Evolutionary conservation across 2,329 filamentous ascomycete genomes (phyloP).

Genomic region (Beauveria brongniartii): DNA sequence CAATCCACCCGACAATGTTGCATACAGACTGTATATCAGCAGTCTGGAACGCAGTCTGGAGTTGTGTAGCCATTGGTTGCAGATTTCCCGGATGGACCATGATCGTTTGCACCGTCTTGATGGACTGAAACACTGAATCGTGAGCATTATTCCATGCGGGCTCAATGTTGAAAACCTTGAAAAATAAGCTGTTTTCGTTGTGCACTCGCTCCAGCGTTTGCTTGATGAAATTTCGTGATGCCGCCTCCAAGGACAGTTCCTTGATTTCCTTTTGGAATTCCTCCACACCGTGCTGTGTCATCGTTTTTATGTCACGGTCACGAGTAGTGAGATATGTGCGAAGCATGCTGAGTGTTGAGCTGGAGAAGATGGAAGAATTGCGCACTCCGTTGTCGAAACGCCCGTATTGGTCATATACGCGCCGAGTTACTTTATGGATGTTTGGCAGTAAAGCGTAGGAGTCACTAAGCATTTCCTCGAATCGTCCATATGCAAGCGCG

Average conservation of each 20-base stretch:
- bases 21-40: constrained; percentile 43
- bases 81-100: constrained; percentile 48
- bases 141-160: constrained; percentile 41
- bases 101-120: constrained; percentile 41
- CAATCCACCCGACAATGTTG: constrained; percentile 49
- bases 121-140: constrained; percentile 41
- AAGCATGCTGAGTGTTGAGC: constrained; percentile 47
- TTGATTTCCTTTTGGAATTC: constrained; percentile 46
- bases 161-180: constrained; percentile 48
- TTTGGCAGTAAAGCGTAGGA: constrained; percentile 50
- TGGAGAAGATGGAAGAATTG: constrained; percentile 45
- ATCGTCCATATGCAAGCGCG: constrained; percentile 52
- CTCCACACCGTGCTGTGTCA: constrained; percentile 46
- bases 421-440: constrained; percentile 42
- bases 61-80: constrained; percentile 39
- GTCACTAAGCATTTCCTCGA: constrained; percentile 49
- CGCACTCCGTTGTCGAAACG: constrained; percentile 32
- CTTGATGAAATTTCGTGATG: constrained; percentile 50
- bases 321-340: constrained; percentile 44
- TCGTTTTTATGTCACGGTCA: constrained; percentile 43
- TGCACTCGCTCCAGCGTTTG: constrained; percentile 52
- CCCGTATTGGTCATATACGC: constrained; percentile 45
- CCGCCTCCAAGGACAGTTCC: constrained; percentile 42
- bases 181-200: constrained; percentile 45
- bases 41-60: constrained; percentile 41